A percentile compares a stretch with the other conserved stretches of the same genome.
phyloP scores from a whole-genome alignment of 768 basidiomycete species.

The Boletus sensibilis region DNA sequence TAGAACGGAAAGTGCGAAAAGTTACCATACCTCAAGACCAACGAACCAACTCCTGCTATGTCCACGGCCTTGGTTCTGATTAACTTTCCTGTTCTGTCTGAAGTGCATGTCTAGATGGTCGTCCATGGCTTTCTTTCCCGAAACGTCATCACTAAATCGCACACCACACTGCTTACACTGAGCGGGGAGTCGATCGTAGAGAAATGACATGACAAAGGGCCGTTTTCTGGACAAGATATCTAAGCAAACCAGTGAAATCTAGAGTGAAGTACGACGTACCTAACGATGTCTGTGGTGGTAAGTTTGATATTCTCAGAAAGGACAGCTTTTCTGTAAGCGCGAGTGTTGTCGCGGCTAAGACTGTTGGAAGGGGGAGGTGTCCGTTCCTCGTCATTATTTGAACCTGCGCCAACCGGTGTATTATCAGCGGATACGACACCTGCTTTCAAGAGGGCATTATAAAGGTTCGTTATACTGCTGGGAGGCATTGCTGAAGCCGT shows the following conservation, averaged over 20 bases:
- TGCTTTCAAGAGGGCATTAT: slow-evolving; percentile 73
- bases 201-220: slow-evolving; percentile 58
- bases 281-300: slow-evolving; percentile 65
- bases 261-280: slow-evolving; percentile 43
- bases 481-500: slow-evolving; percentile 25
- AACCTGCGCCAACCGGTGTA: slow-evolving; percentile 51
- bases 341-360: slow-evolving; percentile 47
- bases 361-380: slow-evolving; percentile 34
- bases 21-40: slow-evolving; percentile 64
- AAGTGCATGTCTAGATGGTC: slow-evolving; percentile 97
- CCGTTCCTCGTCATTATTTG: slow-evolving; percentile 26
- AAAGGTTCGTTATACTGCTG: slow-evolving; percentile 53
- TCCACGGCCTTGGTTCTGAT: slow-evolving; percentile 75
- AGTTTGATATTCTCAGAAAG: slow-evolving; percentile 61
- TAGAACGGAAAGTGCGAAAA: neutral
- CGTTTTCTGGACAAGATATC: slow-evolving; percentile 39
- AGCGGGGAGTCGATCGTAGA: slow-evolving; percentile 72
- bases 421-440: slow-evolving; percentile 63
- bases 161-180: slow-evolving; percentile 95
- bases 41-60: slow-evolving; percentile 91
- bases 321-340: slow-evolving; percentile 60
- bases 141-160: slow-evolving; percentile 71
- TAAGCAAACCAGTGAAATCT: neutral
- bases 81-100: slow-evolving; percentile 83
- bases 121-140: slow-evolving; percentile 76